Conservation (phyloP, 2,329 filamentous ascomycete genomes). For the Fusarium humuli region DNA sequence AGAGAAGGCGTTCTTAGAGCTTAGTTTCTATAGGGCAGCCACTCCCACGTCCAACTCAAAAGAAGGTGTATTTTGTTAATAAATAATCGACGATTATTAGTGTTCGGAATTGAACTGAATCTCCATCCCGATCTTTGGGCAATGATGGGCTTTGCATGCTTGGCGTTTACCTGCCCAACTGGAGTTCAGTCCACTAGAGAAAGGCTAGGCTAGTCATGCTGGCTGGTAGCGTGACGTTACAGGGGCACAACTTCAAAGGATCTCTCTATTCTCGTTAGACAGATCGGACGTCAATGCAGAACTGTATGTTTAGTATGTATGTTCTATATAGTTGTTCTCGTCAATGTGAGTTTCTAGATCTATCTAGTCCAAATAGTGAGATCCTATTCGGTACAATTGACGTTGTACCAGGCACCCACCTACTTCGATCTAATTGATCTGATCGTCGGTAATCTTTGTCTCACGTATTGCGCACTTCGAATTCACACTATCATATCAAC, state of each 20-base stretch:
- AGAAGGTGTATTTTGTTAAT: not conserved
- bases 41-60: not conserved
- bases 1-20: not conserved
- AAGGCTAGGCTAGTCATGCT: conserved; percentile 15
- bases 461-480: not conserved
- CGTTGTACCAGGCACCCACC: not conserved
- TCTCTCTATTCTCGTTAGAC: not conserved
- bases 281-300: not conserved
- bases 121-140: not conserved
- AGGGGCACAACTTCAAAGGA: not conserved
- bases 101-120: not conserved
- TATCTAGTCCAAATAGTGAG: not conserved
- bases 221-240: conserved; percentile 13
- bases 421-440: not conserved
- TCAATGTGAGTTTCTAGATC: not conserved
- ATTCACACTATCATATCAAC: not conserved
- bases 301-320: not conserved
- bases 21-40: not conserved
- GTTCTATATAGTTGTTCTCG: not conserved
- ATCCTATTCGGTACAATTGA: not conserved
- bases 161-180: conserved; percentile 5
- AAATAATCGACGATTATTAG: not conserved
- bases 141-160: conserved; percentile 1
- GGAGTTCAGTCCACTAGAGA: not conserved
- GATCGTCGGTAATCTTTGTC: conserved; percentile 2